Percentiles rank a stretch among this genome's conserved stretches.
Conservation (phyloP, 805 yeast species). For the Cyberlindnera maritima region DNA sequence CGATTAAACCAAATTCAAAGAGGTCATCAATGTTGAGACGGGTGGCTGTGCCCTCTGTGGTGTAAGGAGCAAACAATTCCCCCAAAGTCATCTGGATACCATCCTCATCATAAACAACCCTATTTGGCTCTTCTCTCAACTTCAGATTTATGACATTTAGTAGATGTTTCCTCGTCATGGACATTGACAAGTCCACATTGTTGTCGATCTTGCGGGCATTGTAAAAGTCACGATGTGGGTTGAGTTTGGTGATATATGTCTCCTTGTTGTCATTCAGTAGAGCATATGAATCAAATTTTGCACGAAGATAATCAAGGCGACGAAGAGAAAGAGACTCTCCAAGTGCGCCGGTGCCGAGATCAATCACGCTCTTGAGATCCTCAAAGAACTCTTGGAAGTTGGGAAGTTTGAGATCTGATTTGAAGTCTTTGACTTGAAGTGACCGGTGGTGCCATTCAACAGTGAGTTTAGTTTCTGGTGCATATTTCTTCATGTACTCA, state of each 20-base stretch:
- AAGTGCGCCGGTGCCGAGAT: conserved; percentile 12
- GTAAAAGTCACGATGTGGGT: conserved; percentile 42
- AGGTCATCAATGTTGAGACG: conserved; percentile 29
- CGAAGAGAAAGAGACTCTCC: conserved; percentile 23
- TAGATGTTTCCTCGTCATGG: conserved; percentile 94
- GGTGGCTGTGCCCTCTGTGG: conserved; percentile 25
- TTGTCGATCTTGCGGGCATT: conserved; percentile 53
- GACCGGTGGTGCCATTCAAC: background rate
- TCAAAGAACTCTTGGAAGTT: conserved; percentile 29
- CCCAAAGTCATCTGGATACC: conserved; percentile 26
- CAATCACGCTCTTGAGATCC: conserved; percentile 29
- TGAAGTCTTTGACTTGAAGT: conserved; percentile 14
- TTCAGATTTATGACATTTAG: conserved; percentile 38
- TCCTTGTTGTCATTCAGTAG: conserved; percentile 35
- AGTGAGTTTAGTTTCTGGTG: background rate
- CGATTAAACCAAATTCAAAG: conserved; percentile 29
- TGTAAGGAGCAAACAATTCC: conserved; percentile 27
- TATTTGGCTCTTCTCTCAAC: conserved; percentile 33
- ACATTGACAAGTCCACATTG: conserved; percentile 95
- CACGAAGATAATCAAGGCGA: conserved; percentile 30
- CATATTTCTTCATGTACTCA: background rate
- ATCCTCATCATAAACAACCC: conserved; percentile 31
- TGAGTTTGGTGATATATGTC: conserved; percentile 33
- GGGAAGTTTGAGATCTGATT: conserved; percentile 22
- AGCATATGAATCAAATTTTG: conserved; percentile 36